A percentile compares a stretch with the other conserved stretches of the same genome.
Evolutionary conservation across 2,329 filamentous ascomycete species (phyloP).

Genomic region (Hymenoscyphus occultus): DNA sequence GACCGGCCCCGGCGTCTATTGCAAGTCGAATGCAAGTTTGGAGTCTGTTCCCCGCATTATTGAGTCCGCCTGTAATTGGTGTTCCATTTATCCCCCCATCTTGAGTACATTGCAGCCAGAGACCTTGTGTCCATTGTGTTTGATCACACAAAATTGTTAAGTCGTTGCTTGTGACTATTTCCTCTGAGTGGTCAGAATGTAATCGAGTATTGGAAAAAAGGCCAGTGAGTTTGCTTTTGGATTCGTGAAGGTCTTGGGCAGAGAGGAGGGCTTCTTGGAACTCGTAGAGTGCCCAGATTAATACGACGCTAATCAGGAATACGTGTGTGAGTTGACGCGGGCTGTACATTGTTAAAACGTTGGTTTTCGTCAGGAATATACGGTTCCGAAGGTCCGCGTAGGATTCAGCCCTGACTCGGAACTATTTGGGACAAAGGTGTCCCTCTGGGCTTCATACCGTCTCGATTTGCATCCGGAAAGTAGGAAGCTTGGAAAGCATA

Average conservation of each 20-base stretch:
- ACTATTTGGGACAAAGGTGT: too few species aligned
- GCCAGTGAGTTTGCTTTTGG: neutral
- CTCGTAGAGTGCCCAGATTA: neutral
- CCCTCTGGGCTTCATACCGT: too few species aligned
- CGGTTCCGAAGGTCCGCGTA: too few species aligned
- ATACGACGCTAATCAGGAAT: neutral
- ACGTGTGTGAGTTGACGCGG: neutral
- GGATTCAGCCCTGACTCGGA: too few species aligned
- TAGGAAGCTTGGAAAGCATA: too few species aligned
- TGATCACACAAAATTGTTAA: slow-evolving; percentile 32
- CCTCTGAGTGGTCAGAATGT: neutral
- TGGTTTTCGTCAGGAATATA: too few species aligned
- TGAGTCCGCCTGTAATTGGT: slow-evolving; percentile 21
- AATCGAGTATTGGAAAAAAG: neutral
- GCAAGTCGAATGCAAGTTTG: slow-evolving; percentile 23
- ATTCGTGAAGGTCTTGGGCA: neutral
- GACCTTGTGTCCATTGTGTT: slow-evolving; percentile 21
- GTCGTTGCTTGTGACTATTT: neutral
- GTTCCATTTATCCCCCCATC: slow-evolving; percentile 6
- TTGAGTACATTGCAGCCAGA: slow-evolving; percentile 21
- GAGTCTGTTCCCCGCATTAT: slow-evolving; percentile 21
- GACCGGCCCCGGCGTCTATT: slow-evolving; percentile 20
- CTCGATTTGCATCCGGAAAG: too few species aligned
- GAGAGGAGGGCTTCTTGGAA: neutral
- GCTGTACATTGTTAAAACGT: neutral